Base-by-base conservation (phyloP, 192 early-diverging fungal species). In the Mortierella claussenii region DNA sequence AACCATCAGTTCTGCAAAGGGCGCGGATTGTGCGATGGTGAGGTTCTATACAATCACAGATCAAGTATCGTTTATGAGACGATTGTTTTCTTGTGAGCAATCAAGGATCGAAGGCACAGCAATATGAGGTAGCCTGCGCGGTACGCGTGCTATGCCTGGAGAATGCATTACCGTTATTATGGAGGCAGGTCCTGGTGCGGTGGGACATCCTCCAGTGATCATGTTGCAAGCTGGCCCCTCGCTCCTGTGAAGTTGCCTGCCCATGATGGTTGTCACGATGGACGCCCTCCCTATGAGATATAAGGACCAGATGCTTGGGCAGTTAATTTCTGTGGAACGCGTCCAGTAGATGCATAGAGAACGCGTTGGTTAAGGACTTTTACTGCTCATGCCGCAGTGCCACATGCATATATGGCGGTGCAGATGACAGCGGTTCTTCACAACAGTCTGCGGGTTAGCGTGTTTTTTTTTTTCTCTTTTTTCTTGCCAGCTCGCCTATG, bases 1-100 rank as follows among this genome's bases (percentile, higher is more conserved):
- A 45, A 76, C 26, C 52, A 66, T 31, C 18, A 76, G 73, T 28
- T 76, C 73, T 17, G 65, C 58, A 55, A 76, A 76, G 6, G 73
- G 73, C 26, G 64, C 56, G 3, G 48, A 33, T 32, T 61, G 73
- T 2, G 15, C 27, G 5, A 76, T 62, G 1, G 73, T 62, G 32
- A 55, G 57, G 53, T 62, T 67, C 73, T 76, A 24, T 43, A n/a
- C 21, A 28, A 47, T 34, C 43, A 21, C 12, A 49, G 4, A 17
- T 30, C n/a, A 48, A 33, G 20, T n/a, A n/a, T n/a, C n/a, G n/a
- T n/a, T n/a, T n/a, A n/a, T n/a, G n/a, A n/a, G n/a, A n/a, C n/a
- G n/a, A n/a, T n/a, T n/a, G n/a, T n/a, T n/a, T n/a, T n/a, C n/a
- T n/a, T n/a, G n/a, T n/a, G n/a, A n/a, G n/a, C n/a, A n/a, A n/a